Evolutionary conservation across 441 rosid species (phyloP).

Genomic region (California macrophylla): DNA sequence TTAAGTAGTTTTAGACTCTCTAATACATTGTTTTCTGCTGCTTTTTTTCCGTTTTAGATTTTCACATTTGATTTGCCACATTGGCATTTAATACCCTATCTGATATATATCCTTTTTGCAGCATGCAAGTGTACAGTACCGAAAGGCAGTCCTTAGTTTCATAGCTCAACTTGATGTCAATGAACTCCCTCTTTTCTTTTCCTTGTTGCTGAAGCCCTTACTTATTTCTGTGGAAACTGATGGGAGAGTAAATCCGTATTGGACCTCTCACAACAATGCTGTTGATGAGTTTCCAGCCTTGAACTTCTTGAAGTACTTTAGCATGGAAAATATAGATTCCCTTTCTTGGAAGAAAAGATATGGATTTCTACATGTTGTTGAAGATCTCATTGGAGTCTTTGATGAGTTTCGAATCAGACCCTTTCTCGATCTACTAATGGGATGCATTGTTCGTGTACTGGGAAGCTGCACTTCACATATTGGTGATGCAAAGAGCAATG

Average conservation of each 20-base stretch:
- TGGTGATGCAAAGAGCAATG: conserved; percentile 30
- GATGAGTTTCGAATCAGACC: conserved; percentile 66
- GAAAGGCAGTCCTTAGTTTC: conserved; percentile 82
- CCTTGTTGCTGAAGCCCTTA: conserved; percentile 69
- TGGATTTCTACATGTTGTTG: conserved; percentile 82
- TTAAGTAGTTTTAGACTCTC: not conserved
- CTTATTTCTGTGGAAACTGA: conserved; percentile 39
- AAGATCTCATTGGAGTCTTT: conserved; percentile 66
- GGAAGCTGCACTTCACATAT: conserved; percentile 42
- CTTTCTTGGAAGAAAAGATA: conserved; percentile 68
- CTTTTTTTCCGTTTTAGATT: not conserved
- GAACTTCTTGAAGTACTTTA: conserved; percentile 45
- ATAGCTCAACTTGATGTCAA: conserved; percentile 60
- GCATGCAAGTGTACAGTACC: conserved; percentile 70
- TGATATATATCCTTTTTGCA: conserved; percentile 24
- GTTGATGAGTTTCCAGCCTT: conserved; percentile 36
- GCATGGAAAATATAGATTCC: conserved; percentile 42
- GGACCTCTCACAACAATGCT: conserved; percentile 35
- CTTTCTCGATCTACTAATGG: conserved; percentile 72
- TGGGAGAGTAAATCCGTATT: conserved; percentile 30
- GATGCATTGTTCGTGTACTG: conserved; percentile 70
- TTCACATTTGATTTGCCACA: not conserved
- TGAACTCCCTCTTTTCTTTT: conserved; percentile 72
- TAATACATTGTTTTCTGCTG: conserved; percentile 2
- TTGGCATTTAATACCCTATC: not conserved